phyloP scores from a whole-genome alignment of 345 rosid species.

The Rhizophora mangle region DNA sequence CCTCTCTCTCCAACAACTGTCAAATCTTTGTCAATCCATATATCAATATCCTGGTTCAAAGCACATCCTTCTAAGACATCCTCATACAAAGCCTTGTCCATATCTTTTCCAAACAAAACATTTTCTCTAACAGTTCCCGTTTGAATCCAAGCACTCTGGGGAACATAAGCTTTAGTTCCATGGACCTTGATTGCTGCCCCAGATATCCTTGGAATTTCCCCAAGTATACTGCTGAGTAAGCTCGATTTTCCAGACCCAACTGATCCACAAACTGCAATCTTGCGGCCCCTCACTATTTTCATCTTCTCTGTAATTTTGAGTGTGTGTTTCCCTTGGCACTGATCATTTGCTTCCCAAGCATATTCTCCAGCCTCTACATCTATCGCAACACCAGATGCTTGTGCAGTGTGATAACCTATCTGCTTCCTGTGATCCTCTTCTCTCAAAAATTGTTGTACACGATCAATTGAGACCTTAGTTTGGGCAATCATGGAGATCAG shows the following conservation, averaged over 20 bases:
- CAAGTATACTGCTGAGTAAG: conserved; percentile 60
- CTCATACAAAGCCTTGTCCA: conserved; percentile 42
- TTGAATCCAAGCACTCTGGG: conserved; percentile 84
- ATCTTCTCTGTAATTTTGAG: conserved; percentile 35
- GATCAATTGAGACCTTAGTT: conserved; percentile 51
- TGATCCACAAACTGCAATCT: conserved; percentile 69
- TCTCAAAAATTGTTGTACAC: conserved; percentile 38
- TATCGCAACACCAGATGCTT: conserved; percentile 25
- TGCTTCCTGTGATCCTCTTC: conserved; percentile 45
- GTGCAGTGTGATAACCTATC: conserved; percentile 9
- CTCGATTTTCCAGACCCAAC: conserved; percentile 81
- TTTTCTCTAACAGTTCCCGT: conserved; percentile 69
- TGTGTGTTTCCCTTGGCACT: conserved; percentile 24
- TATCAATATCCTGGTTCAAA: conserved; percentile 53
- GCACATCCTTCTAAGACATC: conserved; percentile 57
- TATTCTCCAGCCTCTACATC: conserved; percentile 46
- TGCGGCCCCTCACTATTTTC: conserved; percentile 41
- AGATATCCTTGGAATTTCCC: conserved; percentile 64
- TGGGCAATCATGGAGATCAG: conserved; percentile 55
- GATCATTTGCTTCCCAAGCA: conserved; percentile 38
- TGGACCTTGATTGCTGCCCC: conserved; percentile 47
- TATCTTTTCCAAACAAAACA: conserved; percentile 55
- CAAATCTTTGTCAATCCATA: conserved; percentile 54
- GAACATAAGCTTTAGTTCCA: conserved; percentile 64
- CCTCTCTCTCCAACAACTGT: conserved; percentile 81